A percentile compares a stretch with the other conserved stretches of the same genome.
phyloP scores from a whole-genome alignment of 805 yeast species.

The Candida dajiaensis region DNA sequence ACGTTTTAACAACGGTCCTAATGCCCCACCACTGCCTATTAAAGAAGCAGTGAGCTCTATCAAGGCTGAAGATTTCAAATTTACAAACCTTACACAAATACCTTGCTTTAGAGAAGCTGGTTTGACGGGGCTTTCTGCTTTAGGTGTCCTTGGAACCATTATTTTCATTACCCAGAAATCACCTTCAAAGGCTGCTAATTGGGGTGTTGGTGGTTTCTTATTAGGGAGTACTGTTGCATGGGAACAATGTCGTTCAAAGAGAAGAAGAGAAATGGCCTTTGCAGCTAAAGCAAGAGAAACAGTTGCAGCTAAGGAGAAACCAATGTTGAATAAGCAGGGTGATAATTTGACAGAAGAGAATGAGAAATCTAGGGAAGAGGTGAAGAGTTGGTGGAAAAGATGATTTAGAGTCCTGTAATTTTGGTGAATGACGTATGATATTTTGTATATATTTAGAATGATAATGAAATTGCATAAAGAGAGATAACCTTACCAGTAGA shows the following conservation, averaged over 20 bases:
- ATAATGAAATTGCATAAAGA: background rate
- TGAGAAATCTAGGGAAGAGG: conserved; percentile 20
- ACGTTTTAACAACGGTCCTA: conserved; percentile 28
- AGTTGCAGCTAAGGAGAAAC: conserved; percentile 29
- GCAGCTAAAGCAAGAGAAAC: conserved; percentile 63
- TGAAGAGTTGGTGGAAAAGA: conserved; percentile 26
- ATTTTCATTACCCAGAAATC: conserved; percentile 64
- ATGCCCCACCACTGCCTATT: conserved; percentile 27
- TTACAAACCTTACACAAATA: conserved; percentile 46
- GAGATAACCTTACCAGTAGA: too few species aligned
- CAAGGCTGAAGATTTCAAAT: conserved; percentile 43
- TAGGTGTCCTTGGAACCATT: conserved; percentile 64
- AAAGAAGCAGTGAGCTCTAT: conserved; percentile 38
- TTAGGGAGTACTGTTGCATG: conserved; percentile 80
- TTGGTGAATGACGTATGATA: background rate
- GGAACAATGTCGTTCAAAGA: conserved; percentile 82
- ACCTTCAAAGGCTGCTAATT: conserved; percentile 58
- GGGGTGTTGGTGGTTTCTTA: conserved; percentile 78
- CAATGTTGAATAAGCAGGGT: conserved; percentile 27
- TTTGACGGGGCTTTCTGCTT: conserved; percentile 64
- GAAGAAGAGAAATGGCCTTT: conserved; percentile 60
- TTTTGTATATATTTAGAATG: background rate
- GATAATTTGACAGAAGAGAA: conserved; percentile 21
- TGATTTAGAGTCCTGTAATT: too few species aligned
- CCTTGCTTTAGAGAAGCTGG: conserved; percentile 83